Percentiles rank a stretch among this genome's conserved stretches.
Evolutionary conservation across 306 rosid genomes (phyloP).

Genomic region (Clitoria ternatea): DNA sequence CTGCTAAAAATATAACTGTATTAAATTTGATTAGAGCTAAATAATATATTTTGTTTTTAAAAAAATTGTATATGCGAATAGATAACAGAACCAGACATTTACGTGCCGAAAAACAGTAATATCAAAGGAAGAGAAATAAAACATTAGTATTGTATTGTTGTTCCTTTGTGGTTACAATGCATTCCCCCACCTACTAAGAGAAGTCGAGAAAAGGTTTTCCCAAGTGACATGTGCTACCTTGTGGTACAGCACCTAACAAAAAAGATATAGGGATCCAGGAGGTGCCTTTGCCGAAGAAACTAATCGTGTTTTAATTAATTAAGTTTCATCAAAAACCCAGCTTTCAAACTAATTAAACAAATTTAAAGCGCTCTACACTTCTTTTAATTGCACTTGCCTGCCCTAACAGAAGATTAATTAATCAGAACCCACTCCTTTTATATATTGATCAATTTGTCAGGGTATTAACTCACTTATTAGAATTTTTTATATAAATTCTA

Average conservation of each 20-base stretch:
- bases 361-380: conserved; percentile 9
- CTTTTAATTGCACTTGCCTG: neutral
- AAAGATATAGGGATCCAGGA: neutral
- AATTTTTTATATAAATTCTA: too few relatives aligned
- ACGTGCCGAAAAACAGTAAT: neutral
- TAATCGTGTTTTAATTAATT: neutral
- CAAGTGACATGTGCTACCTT: conserved; percentile 8
- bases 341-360: neutral
- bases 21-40: too few relatives aligned
- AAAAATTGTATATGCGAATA: neutral
- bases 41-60: too few relatives aligned
- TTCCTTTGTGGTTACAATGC: neutral
- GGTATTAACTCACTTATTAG: too few relatives aligned
- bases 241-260: neutral
- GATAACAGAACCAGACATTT: neutral
- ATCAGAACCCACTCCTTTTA: neutral
- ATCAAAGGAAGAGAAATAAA: neutral
- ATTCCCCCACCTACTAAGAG: neutral
- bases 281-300: neutral
- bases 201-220: neutral
- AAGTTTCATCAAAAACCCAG: neutral
- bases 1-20: too few relatives aligned
- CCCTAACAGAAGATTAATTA: neutral
- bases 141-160: neutral
- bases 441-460: too few relatives aligned